These are phyloP conservation scores for Geotrichum carabidarum DNA, from an alignment of 1,139 yeast species.

Conservation along the genomic window DNA sequence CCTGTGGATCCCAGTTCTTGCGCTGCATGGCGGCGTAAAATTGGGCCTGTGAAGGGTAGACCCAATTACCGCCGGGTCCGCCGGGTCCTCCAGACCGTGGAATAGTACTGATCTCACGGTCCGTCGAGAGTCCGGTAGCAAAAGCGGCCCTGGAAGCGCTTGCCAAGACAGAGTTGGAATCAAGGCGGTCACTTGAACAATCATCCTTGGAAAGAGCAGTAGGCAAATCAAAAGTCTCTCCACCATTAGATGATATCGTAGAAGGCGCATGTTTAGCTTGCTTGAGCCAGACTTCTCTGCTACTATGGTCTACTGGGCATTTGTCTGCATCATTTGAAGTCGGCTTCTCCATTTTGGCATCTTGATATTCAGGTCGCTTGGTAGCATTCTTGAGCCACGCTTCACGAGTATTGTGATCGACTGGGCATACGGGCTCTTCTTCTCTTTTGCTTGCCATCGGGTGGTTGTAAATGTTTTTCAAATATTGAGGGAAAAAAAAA, in stretches of 20 bases:
- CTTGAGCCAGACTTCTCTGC: constrained; percentile 53
- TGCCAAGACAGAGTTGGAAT: constrained; percentile 27
- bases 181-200: constrained; percentile 33
- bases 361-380: constrained; percentile 3
- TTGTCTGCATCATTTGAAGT: constrained; percentile 20
- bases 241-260: constrained; percentile 20
- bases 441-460: constrained; percentile 1
- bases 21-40: constrained; percentile 91
- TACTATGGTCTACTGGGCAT: constrained; percentile 37
- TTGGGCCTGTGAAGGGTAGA: constrained; percentile 93
- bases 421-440: constrained; percentile 20
- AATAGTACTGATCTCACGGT: constrained; percentile 74
- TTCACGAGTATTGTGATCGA: constrained; percentile 21
- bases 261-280: constrained; percentile 26
- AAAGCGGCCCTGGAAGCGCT: constrained; percentile 39
- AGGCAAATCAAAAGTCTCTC: constrained; percentile 15
- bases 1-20: constrained; percentile 80
- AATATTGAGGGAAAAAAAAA: too few relatives aligned
- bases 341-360: constrained; percentile 1
- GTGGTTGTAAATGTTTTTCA: too few relatives aligned
- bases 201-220: constrained; percentile 19
- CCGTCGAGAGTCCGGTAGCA: constrained; percentile 36
- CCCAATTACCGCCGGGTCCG: constrained; percentile 60
- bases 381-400: constrained; percentile 18
- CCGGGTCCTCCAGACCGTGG: constrained; percentile 69